Evolutionary conservation across 805 yeast species (phyloP), one percentile per base, ranked within the genome.

Genomic region (Yarrowia hollandica): DNA sequence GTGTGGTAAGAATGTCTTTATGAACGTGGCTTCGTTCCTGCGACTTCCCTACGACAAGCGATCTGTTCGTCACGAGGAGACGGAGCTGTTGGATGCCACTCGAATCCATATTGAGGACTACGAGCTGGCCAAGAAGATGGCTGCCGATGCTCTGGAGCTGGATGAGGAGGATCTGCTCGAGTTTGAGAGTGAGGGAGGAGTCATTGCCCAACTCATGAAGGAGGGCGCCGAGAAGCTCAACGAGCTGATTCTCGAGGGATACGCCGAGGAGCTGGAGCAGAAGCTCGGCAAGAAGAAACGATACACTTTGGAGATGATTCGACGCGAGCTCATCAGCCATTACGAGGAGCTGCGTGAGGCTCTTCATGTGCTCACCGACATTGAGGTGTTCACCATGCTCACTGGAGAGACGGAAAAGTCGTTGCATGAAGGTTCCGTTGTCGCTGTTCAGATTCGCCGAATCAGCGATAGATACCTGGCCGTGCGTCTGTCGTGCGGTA

Each of bases 71-170:
- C 84, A 64, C 65, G 78, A 66, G 66, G 79, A 71, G 68, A 70
- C 86, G 31, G 97, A 92, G 67, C 77, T 86, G 39, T 78, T 94
- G 65, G 99, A 94, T 71, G 91, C 94, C 54, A 94, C 99, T 0
- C 82, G 99, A 74, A 90, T 94, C 46, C 99, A 94, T 67, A 98
- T 98, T 7, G 98, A 94, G 72, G 99, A 94, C 74, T 94, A 94
- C 71, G 96, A 89, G 64, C 78, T 94, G 65, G 98, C 97, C 3
- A 82, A 94, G 54, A 94, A 94, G 71, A 94, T 94, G 91, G 98
- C 97, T 7, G 94, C 96, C 1, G 99, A 94, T 76, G 98, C 99
- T 1, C 79, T 94, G 64, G 99, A 92, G 70, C 80, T 91, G 64
- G 97, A 90, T 66, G 99, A 95, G 67, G 98, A 92, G 71, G 96